phyloP scores from a whole-genome alignment of 2,329 filamentous ascomycete species.

The Xylariaceae sp. region DNA sequence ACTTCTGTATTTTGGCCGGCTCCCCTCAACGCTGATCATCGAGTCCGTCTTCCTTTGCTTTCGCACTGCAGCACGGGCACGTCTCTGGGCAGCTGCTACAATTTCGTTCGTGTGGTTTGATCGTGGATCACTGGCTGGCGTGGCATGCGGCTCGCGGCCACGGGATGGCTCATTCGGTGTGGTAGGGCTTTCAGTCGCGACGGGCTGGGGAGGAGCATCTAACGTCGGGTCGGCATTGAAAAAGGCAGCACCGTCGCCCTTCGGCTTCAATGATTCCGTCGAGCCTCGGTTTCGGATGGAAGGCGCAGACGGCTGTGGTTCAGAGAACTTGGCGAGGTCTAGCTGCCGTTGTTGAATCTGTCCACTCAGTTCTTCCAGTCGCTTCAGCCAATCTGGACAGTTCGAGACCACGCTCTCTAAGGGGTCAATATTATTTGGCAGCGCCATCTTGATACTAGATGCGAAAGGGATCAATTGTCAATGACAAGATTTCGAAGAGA shows the following conservation, averaged over 20 bases:
- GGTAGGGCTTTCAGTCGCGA: conserved; percentile 7
- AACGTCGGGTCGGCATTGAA: conserved; percentile 15
- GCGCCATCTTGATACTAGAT: conserved; percentile 25
- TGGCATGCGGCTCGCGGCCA: conserved; percentile 24
- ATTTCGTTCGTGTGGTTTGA: conserved; percentile 42
- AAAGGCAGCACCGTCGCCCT: conserved; percentile 38
- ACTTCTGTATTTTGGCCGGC: conserved; percentile 58
- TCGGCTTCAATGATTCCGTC: conserved; percentile 49
- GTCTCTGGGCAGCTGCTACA: conserved; percentile 41
- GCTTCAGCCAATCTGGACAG: conserved; percentile 56
- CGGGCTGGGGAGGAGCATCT: conserved; percentile 7
- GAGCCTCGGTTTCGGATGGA: conserved; percentile 51
- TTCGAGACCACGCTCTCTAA: conserved; percentile 52
- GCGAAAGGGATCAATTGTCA: too few species aligned
- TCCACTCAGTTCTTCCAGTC: conserved; percentile 56
- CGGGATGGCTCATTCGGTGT: conserved; percentile 19
- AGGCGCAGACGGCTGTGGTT: conserved; percentile 37
- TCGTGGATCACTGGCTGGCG: conserved; percentile 32
- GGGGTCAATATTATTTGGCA: conserved; percentile 41
- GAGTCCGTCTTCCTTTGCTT: conserved; percentile 51
- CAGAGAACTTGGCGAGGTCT: conserved; percentile 51
- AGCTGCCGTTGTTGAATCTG: conserved; percentile 60
- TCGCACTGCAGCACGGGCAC: conserved; percentile 45
- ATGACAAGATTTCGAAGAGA: too few species aligned
- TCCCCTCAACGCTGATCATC: conserved; percentile 44